Conservation (phyloP, 345 rosid species). For the Ailanthus altissimus region DNA sequence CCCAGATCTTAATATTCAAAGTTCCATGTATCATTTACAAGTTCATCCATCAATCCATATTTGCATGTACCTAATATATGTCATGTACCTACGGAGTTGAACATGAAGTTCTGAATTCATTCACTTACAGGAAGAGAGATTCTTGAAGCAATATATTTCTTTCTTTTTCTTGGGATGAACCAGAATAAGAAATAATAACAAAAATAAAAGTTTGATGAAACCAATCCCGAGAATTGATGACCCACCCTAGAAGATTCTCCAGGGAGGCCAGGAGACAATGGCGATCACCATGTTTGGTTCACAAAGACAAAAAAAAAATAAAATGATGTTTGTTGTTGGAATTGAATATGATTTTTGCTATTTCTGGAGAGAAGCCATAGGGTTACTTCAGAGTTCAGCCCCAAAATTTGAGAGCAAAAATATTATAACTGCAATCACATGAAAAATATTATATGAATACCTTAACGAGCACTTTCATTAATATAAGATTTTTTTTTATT, state of each 20-base stretch:
- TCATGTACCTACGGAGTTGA: conserved; percentile 39
- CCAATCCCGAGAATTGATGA: conserved; percentile 18
- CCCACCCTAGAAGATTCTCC: conserved; percentile 44
- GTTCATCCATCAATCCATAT: not conserved
- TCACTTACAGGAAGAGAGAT: conserved; percentile 15
- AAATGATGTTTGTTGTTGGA: conserved; percentile 5
- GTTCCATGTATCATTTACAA: too few relatives aligned
- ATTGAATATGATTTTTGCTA: conserved; percentile 34
- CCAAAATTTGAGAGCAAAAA: conserved; percentile 32
- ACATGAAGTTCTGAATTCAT: conserved; percentile 34
- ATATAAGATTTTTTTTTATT: too few relatives aligned
- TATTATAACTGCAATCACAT: too few relatives aligned
- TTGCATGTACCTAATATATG: not conserved
- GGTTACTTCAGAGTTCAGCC: conserved; percentile 30
- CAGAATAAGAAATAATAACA: not conserved
- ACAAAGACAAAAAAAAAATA: not conserved
- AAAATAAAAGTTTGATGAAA: conserved; percentile 22
- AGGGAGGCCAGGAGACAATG: conserved; percentile 34
- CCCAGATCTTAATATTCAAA: not conserved
- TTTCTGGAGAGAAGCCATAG: conserved; percentile 36
- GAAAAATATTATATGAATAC: too few relatives aligned
- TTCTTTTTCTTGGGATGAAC: conserved; percentile 32
- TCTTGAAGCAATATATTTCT: conserved; percentile 21
- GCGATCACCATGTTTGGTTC: conserved; percentile 27
- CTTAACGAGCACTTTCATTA: too few relatives aligned